These are phyloP conservation scores for Septoria petroselini DNA, from an alignment of 2,329 filamentous ascomycete genomes.

Conservation along the genomic window DNA sequence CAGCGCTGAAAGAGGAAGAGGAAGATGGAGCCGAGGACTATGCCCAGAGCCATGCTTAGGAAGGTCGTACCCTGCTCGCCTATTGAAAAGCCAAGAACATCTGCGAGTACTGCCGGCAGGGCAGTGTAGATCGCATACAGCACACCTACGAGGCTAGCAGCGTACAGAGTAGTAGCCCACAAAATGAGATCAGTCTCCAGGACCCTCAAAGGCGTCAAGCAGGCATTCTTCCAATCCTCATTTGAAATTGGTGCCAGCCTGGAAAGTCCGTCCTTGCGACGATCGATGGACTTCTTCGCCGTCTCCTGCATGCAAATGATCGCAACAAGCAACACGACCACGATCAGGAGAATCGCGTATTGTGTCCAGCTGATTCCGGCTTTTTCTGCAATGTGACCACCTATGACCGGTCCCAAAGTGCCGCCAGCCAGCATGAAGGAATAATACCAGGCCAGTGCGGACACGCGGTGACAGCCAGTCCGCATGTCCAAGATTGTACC, in stretches of 20 bases:
- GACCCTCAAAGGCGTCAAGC: conserved; percentile 27
- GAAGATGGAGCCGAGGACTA: conserved; percentile 30
- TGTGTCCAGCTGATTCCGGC: conserved; percentile 42
- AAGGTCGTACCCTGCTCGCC: conserved; percentile 38
- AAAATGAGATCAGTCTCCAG: conserved; percentile 34
- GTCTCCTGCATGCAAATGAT: conserved; percentile 52
- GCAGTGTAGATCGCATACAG: conserved; percentile 26
- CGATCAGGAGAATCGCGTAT: conserved; percentile 42
- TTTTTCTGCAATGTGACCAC: conserved; percentile 40
- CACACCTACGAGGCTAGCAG: conserved; percentile 25
- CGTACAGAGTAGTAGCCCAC: conserved; percentile 17
- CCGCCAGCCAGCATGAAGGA: conserved; percentile 40
- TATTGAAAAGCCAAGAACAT: conserved; percentile 35
- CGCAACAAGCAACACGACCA: conserved; percentile 35
- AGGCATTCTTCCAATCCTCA: conserved; percentile 25
- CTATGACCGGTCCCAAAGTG: conserved; percentile 42
- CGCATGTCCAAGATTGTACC: conserved; percentile 41
- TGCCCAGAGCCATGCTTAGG: conserved; percentile 36
- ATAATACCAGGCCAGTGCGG: conserved; percentile 36
- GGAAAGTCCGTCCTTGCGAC: conserved; percentile 23
- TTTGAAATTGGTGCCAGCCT: conserved; percentile 13
- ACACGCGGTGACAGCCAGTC: conserved; percentile 31
- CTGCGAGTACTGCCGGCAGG: conserved; percentile 21
- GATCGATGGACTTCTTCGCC: conserved; percentile 48
- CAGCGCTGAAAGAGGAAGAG: conserved; percentile 35